Base-by-base conservation (phyloP, 1,284 basidiomycete genomes). In the Apiotrichum porosum region DNA sequence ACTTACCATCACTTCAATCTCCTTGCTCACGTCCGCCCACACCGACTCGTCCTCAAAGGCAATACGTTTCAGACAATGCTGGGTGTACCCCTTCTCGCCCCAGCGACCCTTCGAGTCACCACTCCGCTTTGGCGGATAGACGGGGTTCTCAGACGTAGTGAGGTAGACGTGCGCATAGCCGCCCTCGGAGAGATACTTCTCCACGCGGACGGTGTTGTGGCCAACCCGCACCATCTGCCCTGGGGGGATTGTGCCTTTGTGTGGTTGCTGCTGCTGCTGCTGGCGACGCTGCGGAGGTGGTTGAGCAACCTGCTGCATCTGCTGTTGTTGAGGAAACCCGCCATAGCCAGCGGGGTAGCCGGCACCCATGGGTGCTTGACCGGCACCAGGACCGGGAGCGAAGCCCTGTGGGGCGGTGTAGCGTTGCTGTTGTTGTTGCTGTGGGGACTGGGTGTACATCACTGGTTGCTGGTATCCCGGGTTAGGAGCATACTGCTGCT, bases 161-260 rank as follows among this genome's bases (percentile, higher is more conserved):
- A 98, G 84, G 75, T 99, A 99, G 41, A 99, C 94, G 75, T 97
- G 89, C 2, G 95, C 94, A 71, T 97, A 99, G 15, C 95, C 95
- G 74, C 92, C 93, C 83, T 97, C 93, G 44, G 85, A 88, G 42
- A 99, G 81, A 77, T 95, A 98, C 63, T 85, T 77, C 61, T 89
- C 84, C 43, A 86, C 86, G 60, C 87, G 84, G 49, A 98, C 92
- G 28, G 80, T 83, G 72, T 88, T 84, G 63, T 88, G 86, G 68
- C 94, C 95, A 41, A 98, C 88, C 18, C 83, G 78, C 59, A 98
- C 90, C 44, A 84, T 81, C 68, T 95, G 92, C 4, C 94, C 94
- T 0, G 80, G 78, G 6, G 70, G 68, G 9, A 79, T 65, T 0
- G 74, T 76, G 3, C 77, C 77, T 58, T 74, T 74, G 50, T 69